phyloP scores from a whole-genome alignment of 2,329 filamentous ascomycete species.

The Aureobasidium sp. region DNA sequence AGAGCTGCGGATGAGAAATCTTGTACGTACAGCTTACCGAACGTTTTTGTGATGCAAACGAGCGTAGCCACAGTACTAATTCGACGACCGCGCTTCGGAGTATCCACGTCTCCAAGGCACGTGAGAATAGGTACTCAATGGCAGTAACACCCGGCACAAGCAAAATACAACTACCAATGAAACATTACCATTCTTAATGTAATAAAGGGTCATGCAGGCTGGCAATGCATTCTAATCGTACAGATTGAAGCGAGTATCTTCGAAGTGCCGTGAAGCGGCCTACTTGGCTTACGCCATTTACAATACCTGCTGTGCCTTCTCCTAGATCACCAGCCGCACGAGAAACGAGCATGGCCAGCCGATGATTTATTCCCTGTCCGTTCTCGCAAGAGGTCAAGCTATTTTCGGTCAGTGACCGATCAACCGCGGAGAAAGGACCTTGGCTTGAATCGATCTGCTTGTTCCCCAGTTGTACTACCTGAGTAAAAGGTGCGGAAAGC shows the following conservation, averaged over 20 bases:
- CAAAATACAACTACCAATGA: background rate
- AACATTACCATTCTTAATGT: too few species aligned
- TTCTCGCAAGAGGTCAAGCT: background rate
- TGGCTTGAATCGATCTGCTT: background rate
- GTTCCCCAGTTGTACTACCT: background rate
- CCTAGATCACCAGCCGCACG: background rate
- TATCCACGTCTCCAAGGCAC: background rate
- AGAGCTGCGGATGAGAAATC: constrained; percentile 6
- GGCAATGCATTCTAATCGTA: background rate
- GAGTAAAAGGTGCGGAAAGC: constrained; percentile 9
- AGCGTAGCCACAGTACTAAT: background rate
- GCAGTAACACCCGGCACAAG: background rate
- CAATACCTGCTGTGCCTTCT: background rate
- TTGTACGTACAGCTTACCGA: background rate
- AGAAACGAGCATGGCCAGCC: background rate
- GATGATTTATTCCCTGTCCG: background rate
- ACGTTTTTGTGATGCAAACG: background rate
- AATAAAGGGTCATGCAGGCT: background rate
- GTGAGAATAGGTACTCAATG: background rate
- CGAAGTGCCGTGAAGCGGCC: too few species aligned
- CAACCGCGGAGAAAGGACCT: background rate
- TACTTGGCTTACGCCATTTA: background rate
- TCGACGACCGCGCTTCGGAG: background rate
- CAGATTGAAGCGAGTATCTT: background rate
- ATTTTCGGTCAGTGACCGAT: background rate